Base-by-base conservation (phyloP, 148 eudicot species). In the Persicaria tinctoria region DNA sequence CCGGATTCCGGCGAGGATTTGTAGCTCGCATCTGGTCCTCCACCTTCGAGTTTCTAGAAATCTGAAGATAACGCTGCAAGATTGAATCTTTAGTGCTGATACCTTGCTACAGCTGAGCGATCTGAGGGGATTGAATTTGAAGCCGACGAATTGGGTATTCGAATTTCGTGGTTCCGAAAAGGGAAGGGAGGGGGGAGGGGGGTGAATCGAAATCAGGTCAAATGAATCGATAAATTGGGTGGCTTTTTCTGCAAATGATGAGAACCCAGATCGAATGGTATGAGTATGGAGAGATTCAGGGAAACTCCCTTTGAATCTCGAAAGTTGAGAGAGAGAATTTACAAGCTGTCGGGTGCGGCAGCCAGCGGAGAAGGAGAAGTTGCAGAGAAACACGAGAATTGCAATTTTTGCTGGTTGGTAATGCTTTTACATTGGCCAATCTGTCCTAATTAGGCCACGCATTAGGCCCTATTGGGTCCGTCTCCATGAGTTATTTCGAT, bases 21-120 rank as follows among this genome's bases (percentile, higher is more conserved):
- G 11, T 45, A 57, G 54, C 63, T 70, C 51, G 76, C 87, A 81
- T 84, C 51, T 76, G 54, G 74, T 51, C 70, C 47, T 60, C 68
- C 23, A 57, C 68, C 44, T 13, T 60, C 14, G 48, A 66, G 13
- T 44, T 44, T 27, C 45, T 32, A 46, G 5, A 12, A 63, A 63
- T 63, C 68, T 11, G 46, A 32, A 16, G 41, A 32, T 32, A 32
- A 1, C 41, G 41, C 1, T 32, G 41, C 41, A 32, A 32, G 41
- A 32, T 32, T 32, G 41, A 32, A 32, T 32, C 41, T 32, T 32
- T 32, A 32, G 41, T 32, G 41, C 41, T 32, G 2, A 32, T 3
- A 32, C 41, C 41, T 32, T 32, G 41, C 41, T 32, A 32, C 3
- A 32, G 41, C 41, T 32, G 63, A 57, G 12, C 46, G 68, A 63